A percentile compares a stretch with the other conserved stretches of the same genome.
Evolutionary conservation across 345 rosid species (phyloP).

Genomic region (Eucalyptus cladocalyx): DNA sequence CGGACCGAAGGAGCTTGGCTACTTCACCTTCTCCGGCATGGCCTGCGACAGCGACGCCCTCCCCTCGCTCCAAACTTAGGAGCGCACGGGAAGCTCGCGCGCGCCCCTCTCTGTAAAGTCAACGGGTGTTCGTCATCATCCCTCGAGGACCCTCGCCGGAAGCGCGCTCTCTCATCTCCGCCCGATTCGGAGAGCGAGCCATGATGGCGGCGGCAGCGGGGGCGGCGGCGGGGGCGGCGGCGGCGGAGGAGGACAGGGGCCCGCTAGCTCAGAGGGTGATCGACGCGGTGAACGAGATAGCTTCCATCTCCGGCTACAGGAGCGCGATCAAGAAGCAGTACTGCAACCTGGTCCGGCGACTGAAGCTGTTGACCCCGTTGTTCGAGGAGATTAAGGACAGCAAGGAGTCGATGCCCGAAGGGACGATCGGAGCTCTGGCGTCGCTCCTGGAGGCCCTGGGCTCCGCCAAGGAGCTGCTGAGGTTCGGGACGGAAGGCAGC

Average conservation of each 20-base stretch:
- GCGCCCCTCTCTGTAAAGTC: neutral
- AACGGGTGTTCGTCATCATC: neutral
- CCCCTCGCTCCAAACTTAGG: neutral
- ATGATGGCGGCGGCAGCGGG: neutral
- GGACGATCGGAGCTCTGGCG: constrained; percentile 22
- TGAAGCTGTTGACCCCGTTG: constrained; percentile 74
- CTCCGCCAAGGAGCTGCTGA: constrained; percentile 55
- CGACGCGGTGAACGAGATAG: constrained; percentile 57
- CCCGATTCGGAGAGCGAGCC: neutral
- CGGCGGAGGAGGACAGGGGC: constrained; percentile 33
- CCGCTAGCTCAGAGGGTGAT: constrained; percentile 35
- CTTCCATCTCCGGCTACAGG: constrained; percentile 46
- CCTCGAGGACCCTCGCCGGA: neutral
- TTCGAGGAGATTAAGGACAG: constrained; percentile 74
- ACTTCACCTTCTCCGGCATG: neutral
- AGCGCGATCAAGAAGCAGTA: constrained; percentile 63
- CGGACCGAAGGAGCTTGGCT: neutral
- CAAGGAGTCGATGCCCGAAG: constrained; percentile 43
- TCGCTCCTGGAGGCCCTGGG: constrained; percentile 35
- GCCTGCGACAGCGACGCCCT: neutral
- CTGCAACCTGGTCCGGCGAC: constrained; percentile 62
- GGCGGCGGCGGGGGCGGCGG: neutral
- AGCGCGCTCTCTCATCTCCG: neutral
- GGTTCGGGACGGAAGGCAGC: constrained; percentile 78
- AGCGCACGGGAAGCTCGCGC: too few species aligned